phyloP scores from a whole-genome alignment of 169 alveolate species.

The Miamiensis avidus region DNA sequence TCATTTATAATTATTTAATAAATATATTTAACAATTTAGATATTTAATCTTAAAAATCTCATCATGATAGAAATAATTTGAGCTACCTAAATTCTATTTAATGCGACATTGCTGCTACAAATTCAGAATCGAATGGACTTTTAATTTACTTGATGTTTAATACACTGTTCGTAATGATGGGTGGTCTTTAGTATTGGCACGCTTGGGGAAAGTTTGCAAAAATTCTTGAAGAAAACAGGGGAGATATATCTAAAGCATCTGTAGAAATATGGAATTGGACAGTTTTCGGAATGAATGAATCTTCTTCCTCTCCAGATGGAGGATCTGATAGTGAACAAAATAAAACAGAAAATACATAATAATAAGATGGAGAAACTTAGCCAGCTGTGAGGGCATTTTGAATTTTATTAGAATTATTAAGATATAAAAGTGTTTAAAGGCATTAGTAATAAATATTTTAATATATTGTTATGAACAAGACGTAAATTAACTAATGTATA shows the following conservation, averaged over 20 bases:
- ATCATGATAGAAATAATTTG: background rate
- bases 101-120: background rate
- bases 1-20: too few species aligned
- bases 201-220: background rate
- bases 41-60: background rate
- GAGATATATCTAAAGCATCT: background rate
- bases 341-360: too few species aligned
- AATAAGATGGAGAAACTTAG: too few species aligned
- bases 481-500: too few species aligned
- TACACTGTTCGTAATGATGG: constrained; percentile 1
- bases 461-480: too few species aligned
- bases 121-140: background rate
- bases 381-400: too few species aligned
- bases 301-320: too few species aligned
- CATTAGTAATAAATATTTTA: too few species aligned
- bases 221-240: background rate
- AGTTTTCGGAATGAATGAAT: background rate
- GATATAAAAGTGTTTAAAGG: too few species aligned
- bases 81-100: background rate
- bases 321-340: too few species aligned
- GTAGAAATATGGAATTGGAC: background rate
- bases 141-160: constrained; percentile 8
- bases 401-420: too few species aligned
- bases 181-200: background rate
- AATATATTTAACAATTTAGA: background rate